Conservation (phyloP, 2,329 filamentous ascomycete species). For the Ophiostoma novo-ulmi region DNA sequence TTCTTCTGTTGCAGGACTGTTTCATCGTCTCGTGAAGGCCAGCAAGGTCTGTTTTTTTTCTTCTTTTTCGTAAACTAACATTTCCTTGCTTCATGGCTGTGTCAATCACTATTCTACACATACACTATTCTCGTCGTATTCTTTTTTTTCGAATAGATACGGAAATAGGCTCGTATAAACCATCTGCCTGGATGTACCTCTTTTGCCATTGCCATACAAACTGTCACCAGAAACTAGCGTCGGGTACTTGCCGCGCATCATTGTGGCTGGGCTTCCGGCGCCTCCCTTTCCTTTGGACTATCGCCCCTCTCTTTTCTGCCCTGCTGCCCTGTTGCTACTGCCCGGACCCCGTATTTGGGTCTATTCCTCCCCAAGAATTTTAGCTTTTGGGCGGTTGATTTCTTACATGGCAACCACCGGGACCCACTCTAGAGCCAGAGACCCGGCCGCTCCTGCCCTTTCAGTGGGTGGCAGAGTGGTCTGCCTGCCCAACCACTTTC, state of each 20-base stretch:
- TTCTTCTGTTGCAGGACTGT: constrained; percentile 25
- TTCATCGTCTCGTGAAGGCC: constrained; percentile 22
- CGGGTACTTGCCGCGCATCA: not conserved
- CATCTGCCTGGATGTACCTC: not conserved
- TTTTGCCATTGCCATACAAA: not conserved
- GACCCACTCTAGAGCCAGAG: not conserved
- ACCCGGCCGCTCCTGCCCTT: not conserved
- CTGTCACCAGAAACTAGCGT: constrained; percentile 1
- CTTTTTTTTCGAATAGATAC: not conserved
- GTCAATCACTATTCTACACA: not conserved
- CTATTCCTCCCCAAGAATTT: not conserved
- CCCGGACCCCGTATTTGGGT: constrained; percentile 5
- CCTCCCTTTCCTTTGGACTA: not conserved
- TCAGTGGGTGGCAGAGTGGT: not conserved
- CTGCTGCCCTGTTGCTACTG: not conserved
- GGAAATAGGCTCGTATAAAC: not conserved
- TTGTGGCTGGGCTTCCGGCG: constrained; percentile 8
- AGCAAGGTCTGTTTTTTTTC: not conserved
- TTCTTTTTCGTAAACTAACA: not conserved
- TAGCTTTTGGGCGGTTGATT: not conserved
- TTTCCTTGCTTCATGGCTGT: not conserved
- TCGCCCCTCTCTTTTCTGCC: not conserved
- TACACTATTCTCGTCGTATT: not conserved
- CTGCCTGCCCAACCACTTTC: constrained; percentile 16
- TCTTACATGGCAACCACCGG: not conserved